Conservation (phyloP, 2,329 filamentous ascomycete genomes). For the Epichloe sibirici region DNA sequence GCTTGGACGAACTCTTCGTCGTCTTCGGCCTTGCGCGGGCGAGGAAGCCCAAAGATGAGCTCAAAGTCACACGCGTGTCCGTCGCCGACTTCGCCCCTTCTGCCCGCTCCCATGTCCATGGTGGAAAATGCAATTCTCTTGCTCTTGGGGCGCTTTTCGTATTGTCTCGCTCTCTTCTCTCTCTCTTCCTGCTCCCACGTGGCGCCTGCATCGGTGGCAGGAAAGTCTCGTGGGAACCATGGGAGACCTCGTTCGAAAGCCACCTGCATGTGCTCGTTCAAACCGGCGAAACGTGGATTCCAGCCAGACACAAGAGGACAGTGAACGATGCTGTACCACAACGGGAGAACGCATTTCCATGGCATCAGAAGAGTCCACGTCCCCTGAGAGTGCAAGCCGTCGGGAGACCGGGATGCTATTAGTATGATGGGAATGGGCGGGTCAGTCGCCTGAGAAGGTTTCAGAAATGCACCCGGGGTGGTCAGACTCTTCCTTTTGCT, state of each 20-base stretch:
- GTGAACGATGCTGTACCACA: slow-evolving; percentile 82
- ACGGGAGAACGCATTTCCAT: slow-evolving; percentile 74
- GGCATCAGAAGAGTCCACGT: slow-evolving; percentile 78
- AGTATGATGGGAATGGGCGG: slow-evolving; percentile 68
- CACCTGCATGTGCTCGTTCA: slow-evolving; percentile 69
- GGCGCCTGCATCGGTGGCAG: slow-evolving; percentile 66
- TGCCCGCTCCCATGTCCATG: slow-evolving; percentile 59
- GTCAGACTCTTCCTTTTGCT: slow-evolving; percentile 60
- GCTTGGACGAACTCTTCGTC: slow-evolving; percentile 4
- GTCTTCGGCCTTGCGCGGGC: slow-evolving; percentile 7
- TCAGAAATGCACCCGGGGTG: slow-evolving; percentile 49
- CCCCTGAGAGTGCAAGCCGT: slow-evolving; percentile 42
- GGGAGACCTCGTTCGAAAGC: slow-evolving; percentile 65
- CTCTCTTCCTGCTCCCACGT: slow-evolving; percentile 60
- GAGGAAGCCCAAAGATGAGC: slow-evolving; percentile 36
- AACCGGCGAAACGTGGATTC: slow-evolving; percentile 70
- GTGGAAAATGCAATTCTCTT: slow-evolving; percentile 67
- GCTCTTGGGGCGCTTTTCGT: slow-evolving; percentile 69
- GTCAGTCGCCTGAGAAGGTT: slow-evolving; percentile 42
- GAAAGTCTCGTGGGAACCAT: slow-evolving; percentile 80
- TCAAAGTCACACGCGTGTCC: slow-evolving; percentile 83
- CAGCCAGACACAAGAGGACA: slow-evolving; percentile 68
- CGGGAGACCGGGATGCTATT: slow-evolving; percentile 42
- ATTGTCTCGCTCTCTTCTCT: slow-evolving; percentile 62
- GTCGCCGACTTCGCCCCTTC: slow-evolving; percentile 70